Evolutionary conservation across 345 rosid species (phyloP).

Genomic region (Syzygium aqueum): DNA sequence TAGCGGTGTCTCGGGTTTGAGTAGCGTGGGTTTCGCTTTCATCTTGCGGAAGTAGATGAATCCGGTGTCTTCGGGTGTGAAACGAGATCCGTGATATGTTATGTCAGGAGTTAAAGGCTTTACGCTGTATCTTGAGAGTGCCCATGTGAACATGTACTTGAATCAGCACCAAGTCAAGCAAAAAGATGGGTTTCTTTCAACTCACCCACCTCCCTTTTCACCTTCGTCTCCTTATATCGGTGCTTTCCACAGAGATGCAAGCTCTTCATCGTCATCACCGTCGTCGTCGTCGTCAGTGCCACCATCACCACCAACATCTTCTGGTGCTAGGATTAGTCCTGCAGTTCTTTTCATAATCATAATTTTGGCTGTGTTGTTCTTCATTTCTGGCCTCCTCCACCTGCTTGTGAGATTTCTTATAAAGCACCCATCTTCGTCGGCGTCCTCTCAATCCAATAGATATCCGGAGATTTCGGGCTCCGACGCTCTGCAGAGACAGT

Average conservation of each 20-base stretch:
- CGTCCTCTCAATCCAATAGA: constrained; percentile 47
- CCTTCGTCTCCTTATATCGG: constrained; percentile 6
- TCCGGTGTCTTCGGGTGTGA: background rate
- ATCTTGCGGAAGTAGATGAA: background rate
- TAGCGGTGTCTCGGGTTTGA: background rate
- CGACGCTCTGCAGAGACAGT: constrained; percentile 82
- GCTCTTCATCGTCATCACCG: background rate
- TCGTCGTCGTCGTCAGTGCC: constrained; percentile 9
- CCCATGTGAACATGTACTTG: constrained; percentile 1
- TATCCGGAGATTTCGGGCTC: constrained; percentile 59
- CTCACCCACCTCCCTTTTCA: constrained; percentile 38
- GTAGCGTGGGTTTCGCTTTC: background rate
- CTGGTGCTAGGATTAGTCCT: constrained; percentile 69
- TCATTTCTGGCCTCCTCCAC: constrained; percentile 78
- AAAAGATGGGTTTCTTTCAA: constrained; percentile 36
- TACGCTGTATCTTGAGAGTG: background rate
- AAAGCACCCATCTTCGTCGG: constrained; percentile 48
- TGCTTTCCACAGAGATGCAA: background rate
- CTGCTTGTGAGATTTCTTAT: constrained; percentile 76
- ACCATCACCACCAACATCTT: constrained; percentile 23
- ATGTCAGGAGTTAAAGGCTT: background rate
- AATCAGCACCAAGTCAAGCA: constrained; percentile 23
- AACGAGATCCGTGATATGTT: background rate
- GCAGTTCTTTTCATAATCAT: constrained; percentile 72
- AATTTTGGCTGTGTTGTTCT: constrained; percentile 69